Conservation (phyloP, 2,329 filamentous ascomycete species). For the Colletotrichum trifolii region DNA sequence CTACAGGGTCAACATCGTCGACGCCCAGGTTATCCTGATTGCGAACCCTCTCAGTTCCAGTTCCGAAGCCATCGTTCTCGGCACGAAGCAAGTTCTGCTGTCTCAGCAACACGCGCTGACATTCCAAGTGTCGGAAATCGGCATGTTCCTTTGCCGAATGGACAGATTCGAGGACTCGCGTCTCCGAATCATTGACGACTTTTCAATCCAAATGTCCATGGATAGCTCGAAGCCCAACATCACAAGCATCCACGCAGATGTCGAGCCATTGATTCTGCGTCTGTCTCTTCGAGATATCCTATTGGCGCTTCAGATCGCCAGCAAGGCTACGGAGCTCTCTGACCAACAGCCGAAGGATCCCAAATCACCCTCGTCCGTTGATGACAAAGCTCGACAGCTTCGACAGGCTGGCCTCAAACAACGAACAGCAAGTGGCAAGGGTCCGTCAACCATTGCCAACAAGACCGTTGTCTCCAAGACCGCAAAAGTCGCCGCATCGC, state of each 20-base stretch:
- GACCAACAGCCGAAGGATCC: constrained; percentile 65
- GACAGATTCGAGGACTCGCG: constrained; percentile 93
- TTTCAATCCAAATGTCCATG: constrained; percentile 89
- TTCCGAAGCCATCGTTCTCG: constrained; percentile 95
- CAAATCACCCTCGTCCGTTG: constrained; percentile 50
- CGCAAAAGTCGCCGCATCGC: constrained; percentile 44
- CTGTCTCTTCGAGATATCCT: constrained; percentile 95
- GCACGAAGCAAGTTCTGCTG: constrained; percentile 91
- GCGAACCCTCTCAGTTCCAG: constrained; percentile 90
- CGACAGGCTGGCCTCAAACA: constrained; percentile 62
- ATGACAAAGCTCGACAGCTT: constrained; percentile 67
- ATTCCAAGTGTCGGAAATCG: constrained; percentile 91
- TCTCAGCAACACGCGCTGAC: constrained; percentile 95
- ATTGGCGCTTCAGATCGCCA: constrained; percentile 90
- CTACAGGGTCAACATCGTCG: constrained; percentile 92
- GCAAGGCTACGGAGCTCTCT: constrained; percentile 89
- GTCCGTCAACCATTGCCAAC: constrained; percentile 60
- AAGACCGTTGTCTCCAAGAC: constrained; percentile 53
- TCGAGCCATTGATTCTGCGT: constrained; percentile 91
- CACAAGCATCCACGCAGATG: constrained; percentile 85
- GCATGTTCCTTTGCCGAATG: constrained; percentile 99
- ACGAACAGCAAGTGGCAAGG: constrained; percentile 67
- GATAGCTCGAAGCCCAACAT: constrained; percentile 73
- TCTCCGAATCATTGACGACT: constrained; percentile 94
- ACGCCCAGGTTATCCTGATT: constrained; percentile 95